Percentiles rank a stretch among this genome's conserved stretches.
Evolutionary conservation across 495 filamentous ascomycete genomes (phyloP).

Genomic region (Parathielavia hyrcaniae): DNA sequence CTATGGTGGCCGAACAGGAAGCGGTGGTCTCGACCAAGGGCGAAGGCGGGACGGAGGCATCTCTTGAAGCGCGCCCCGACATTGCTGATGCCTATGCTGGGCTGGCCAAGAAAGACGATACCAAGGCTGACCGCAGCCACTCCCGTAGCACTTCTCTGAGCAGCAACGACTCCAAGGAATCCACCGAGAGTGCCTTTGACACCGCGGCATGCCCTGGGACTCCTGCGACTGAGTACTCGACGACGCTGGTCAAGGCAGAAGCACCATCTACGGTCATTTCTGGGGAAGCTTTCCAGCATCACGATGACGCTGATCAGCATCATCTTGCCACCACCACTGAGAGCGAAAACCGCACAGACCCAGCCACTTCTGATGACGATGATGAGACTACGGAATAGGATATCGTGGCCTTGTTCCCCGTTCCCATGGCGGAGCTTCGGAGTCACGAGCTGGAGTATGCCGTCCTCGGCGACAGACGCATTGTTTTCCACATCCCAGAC

Average conservation of each 20-base stretch:
- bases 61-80: too few species aligned
- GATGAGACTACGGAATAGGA: neutral
- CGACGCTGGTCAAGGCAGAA: neutral
- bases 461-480: neutral
- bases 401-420: neutral
- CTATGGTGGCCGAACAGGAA: neutral
- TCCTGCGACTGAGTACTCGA: neutral
- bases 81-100: too few species aligned
- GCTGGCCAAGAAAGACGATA: neutral
- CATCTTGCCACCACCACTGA: neutral
- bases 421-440: neutral
- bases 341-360: neutral
- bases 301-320: neutral
- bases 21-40: neutral
- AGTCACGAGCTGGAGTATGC: neutral
- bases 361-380: neutral
- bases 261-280: neutral
- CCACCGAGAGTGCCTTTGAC: neutral
- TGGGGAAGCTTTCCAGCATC: neutral
- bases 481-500: neutral
- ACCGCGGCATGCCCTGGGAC: neutral
- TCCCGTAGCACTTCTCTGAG: neutral
- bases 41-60: too few species aligned
- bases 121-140: neutral
- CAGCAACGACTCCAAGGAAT: neutral